These are phyloP conservation scores for Lentinus tigrinus DNA, from an alignment of 768 basidiomycete species.

Conservation along the genomic window DNA sequence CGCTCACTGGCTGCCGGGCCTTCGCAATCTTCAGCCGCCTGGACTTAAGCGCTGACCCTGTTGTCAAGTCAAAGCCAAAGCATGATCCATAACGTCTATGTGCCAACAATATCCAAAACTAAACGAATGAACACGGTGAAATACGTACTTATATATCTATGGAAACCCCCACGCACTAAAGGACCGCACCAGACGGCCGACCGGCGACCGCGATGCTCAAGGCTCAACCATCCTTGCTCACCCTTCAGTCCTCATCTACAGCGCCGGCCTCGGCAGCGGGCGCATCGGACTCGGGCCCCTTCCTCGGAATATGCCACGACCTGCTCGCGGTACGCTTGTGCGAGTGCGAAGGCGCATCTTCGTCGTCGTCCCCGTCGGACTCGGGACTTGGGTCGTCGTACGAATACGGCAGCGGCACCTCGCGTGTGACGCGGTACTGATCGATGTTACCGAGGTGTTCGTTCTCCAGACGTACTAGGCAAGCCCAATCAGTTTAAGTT, in stretches of 20 bases:
- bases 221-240: too few relatives aligned
- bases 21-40: too few relatives aligned
- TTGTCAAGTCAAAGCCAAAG: too few relatives aligned
- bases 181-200: too few relatives aligned
- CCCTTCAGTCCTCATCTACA: not conserved
- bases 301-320: constrained; percentile 7
- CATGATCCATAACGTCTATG: too few relatives aligned
- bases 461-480: constrained; percentile 75
- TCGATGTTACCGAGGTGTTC: constrained; percentile 93
- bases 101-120: too few relatives aligned
- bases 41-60: too few relatives aligned
- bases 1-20: too few relatives aligned
- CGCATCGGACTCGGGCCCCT: not conserved
- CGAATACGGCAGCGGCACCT: constrained; percentile 80
- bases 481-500: not conserved
- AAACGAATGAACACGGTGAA: too few relatives aligned
- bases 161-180: too few relatives aligned
- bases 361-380: constrained; percentile 44
- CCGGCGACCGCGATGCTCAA: too few relatives aligned
- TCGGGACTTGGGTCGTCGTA: constrained; percentile 45
- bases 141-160: too few relatives aligned
- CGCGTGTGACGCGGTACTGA: constrained; percentile 85
- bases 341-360: constrained; percentile 29
- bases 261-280: not conserved
- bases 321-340: constrained; percentile 16